Evolutionary conservation across 2,329 filamentous ascomycete species (phyloP).

Genomic region (Clathrospora elynae): DNA sequence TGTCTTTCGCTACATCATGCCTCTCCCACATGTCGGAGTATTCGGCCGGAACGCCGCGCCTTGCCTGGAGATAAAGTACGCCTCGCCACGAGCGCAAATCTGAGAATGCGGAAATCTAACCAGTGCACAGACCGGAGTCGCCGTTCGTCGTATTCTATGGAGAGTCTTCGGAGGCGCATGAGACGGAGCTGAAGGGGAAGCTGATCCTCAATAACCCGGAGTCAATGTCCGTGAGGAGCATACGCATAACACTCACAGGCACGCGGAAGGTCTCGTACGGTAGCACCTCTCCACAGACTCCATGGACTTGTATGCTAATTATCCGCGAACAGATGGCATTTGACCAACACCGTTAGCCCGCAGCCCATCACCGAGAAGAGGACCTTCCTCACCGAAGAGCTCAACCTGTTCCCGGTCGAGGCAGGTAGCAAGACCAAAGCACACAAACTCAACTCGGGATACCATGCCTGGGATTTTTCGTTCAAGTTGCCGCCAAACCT

Average conservation of each 20-base stretch:
- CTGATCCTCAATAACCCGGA: conserved; percentile 55
- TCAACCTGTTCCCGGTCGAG: conserved; percentile 53
- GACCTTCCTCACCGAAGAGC: conserved; percentile 54
- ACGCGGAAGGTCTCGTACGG: conserved; percentile 55
- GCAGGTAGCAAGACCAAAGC: conserved; percentile 41
- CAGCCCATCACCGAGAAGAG: conserved; percentile 54
- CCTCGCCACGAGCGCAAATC: conserved; percentile 10
- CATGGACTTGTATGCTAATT: conserved; percentile 19
- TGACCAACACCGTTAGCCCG: conserved; percentile 47
- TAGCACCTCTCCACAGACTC: conserved; percentile 7
- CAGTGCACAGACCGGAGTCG: conserved; percentile 48
- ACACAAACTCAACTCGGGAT: conserved; percentile 57
- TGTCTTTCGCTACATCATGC: conserved; percentile 34
- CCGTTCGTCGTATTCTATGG: conserved; percentile 58
- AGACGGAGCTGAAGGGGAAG: conserved; percentile 53
- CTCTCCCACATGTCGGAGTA: conserved; percentile 39
- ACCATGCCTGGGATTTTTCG: conserved; percentile 57
- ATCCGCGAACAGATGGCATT: conserved; percentile 38
- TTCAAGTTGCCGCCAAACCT: conserved; percentile 55
- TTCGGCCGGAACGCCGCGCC: conserved; percentile 45
- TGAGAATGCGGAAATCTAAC: conserved; percentile 5
- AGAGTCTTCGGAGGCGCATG: conserved; percentile 52
- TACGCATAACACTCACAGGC: conserved; percentile 54
- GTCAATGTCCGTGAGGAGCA: conserved; percentile 54
- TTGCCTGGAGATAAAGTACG: conserved; percentile 53